Conservation (phyloP, 495 filamentous ascomycete species). For the Aspergillus sparsus region DNA sequence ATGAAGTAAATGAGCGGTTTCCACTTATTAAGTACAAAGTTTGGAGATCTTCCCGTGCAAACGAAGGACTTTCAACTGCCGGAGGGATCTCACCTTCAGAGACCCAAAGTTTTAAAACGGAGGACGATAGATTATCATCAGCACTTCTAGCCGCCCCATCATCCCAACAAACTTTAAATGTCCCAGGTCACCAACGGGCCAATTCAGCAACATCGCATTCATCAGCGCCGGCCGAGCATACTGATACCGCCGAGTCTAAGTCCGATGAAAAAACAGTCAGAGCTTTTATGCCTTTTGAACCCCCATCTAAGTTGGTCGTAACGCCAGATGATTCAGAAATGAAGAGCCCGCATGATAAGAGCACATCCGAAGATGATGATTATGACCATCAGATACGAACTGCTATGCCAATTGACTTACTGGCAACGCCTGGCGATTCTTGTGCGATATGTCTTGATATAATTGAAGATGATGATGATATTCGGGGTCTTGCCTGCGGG, state of each 20-base stretch:
- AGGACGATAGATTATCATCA: constrained; percentile 18
- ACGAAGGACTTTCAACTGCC: constrained; percentile 77
- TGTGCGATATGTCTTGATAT: constrained; percentile 96
- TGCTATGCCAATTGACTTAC: constrained; percentile 76
- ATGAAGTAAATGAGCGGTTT: constrained; percentile 97
- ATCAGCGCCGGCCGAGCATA: constrained; percentile 20
- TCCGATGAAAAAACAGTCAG: constrained; percentile 27
- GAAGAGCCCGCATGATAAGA: constrained; percentile 2
- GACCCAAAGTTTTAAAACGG: constrained; percentile 32
- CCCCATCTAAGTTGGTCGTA: not conserved
- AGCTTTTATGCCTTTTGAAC: constrained; percentile 1
- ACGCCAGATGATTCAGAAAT: constrained; percentile 6
- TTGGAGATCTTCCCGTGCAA: constrained; percentile 83
- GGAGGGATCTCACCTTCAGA: constrained; percentile 80
- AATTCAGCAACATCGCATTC: constrained; percentile 22
- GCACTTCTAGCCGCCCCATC: constrained; percentile 16
- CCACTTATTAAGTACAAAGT: constrained; percentile 93
- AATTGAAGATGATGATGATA: constrained; percentile 92
- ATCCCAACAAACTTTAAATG: constrained; percentile 12
- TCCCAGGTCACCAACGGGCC: constrained; percentile 25
- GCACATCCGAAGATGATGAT: constrained; percentile 61
- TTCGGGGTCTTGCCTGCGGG: constrained; percentile 90
- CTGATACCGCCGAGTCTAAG: constrained; percentile 7
- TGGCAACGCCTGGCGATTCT: constrained; percentile 86
- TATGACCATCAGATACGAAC: constrained; percentile 85